A percentile compares a stretch with the other conserved stretches of the same genome.
Evolutionary conservation across 352 stramenopile species (phyloP).

Genomic region (Globisporangium cylindrosporum): DNA sequence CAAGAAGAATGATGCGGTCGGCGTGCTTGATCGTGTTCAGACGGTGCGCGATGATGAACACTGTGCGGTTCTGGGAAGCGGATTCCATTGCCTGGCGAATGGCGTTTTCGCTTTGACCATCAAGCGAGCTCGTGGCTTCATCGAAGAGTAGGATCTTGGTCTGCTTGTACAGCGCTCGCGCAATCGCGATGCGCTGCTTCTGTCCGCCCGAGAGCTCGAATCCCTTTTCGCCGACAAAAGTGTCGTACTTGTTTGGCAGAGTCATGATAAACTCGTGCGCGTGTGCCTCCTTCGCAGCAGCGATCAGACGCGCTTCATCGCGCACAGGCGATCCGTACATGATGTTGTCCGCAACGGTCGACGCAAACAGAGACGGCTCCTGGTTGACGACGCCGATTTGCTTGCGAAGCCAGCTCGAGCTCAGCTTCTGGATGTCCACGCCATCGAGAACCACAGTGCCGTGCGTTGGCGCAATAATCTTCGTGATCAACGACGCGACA

Average conservation of each 20-base stretch:
- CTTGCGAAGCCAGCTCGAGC: conserved; percentile 72
- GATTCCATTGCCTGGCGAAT: conserved; percentile 67
- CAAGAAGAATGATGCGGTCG: conserved; percentile 79
- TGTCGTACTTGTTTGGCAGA: conserved; percentile 94
- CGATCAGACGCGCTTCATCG: conserved; percentile 54
- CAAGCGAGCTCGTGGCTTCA: conserved; percentile 82
- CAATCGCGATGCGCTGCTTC: conserved; percentile 93
- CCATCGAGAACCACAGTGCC: conserved; percentile 67
- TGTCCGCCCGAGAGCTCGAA: conserved; percentile 96
- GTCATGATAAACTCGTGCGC: conserved; percentile 77
- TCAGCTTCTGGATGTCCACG: conserved; percentile 62
- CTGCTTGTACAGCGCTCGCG: conserved; percentile 76
- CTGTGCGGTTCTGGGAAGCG: conserved; percentile 62
- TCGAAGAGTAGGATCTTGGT: conserved; percentile 83
- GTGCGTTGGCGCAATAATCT: conserved; percentile 62
- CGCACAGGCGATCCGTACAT: conserved; percentile 61
- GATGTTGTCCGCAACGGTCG: conserved; percentile 85
- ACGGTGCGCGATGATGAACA: conserved; percentile 85
- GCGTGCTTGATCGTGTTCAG: conserved; percentile 85
- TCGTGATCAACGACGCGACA: conserved; percentile 74
- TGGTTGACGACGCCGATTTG: conserved; percentile 89
- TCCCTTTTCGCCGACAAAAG: conserved; percentile 95
- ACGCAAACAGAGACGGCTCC: conserved; percentile 80
- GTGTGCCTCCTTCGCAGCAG: conserved; percentile 66
- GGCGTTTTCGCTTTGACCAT: conserved; percentile 77